Conservation (phyloP, 805 yeast species). For the Metschnikowia santaceciliae region DNA sequence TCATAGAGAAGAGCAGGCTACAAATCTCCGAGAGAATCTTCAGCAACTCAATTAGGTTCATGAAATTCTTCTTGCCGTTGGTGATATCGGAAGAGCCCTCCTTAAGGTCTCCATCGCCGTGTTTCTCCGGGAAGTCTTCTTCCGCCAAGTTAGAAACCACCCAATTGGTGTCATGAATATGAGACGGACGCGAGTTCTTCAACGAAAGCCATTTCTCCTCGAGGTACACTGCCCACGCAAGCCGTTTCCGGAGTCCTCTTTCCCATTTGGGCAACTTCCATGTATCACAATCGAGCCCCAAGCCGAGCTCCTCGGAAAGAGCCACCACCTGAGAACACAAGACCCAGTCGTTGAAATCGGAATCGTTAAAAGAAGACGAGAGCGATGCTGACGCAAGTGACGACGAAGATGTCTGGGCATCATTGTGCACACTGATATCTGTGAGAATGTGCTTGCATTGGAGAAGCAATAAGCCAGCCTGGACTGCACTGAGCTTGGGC, state of each 20-base stretch:
- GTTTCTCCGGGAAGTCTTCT: slow-evolving; percentile 77
- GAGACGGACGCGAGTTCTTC: slow-evolving; percentile 81
- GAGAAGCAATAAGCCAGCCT: slow-evolving; percentile 75
- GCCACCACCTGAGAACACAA: slow-evolving; percentile 84
- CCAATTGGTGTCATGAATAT: slow-evolving; percentile 75
- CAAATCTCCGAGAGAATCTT: slow-evolving; percentile 68
- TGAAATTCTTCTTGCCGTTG: slow-evolving; percentile 66
- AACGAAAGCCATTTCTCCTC: slow-evolving; percentile 91
- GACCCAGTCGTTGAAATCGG: slow-evolving; percentile 72
- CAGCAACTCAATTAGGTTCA: slow-evolving; percentile 61
- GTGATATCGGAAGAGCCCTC: slow-evolving; percentile 67
- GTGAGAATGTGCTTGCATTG: slow-evolving; percentile 52
- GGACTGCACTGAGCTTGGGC: slow-evolving; percentile 88
- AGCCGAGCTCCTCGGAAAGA: slow-evolving; percentile 83
- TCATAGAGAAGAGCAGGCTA: slow-evolving; percentile 67
- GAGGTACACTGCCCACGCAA: slow-evolving; percentile 94
- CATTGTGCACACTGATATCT: slow-evolving; percentile 4
- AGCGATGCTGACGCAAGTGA: slow-evolving; percentile 17
- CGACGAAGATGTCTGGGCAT: slow-evolving; percentile 12
- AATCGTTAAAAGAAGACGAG: slow-evolving; percentile 22
- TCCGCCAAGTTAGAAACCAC: slow-evolving; percentile 61
- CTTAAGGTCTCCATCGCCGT: slow-evolving; percentile 47
- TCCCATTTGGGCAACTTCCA: slow-evolving; percentile 98
- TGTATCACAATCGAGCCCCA: slow-evolving; percentile 82
- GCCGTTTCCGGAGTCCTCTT: slow-evolving; percentile 75